Evolutionary conservation across 768 basidiomycete species (phyloP), one percentile per base, ranked within the genome.

Genomic region (Solioccasus polychromus): DNA sequence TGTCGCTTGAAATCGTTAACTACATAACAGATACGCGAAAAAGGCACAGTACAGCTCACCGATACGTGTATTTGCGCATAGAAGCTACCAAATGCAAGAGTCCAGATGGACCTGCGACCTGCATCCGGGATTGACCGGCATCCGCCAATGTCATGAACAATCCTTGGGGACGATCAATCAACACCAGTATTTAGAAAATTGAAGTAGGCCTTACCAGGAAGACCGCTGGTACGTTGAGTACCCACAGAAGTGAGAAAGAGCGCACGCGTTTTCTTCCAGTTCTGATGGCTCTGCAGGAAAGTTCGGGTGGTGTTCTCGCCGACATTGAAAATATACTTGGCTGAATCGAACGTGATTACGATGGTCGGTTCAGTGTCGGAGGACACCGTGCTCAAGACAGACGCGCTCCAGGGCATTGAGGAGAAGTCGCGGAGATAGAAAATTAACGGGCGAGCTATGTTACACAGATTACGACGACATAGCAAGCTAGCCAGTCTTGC

Each of bases 301-400:
- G 85, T 69, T 28, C 94, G 72, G 34, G 81, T 83, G 2, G 85
- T 82, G 47, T 85, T 86, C 65, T 96, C 92, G 8, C 89, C 85
- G 17, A 75, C 81, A 65, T 93, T 93, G 75, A 97, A 92, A 30
- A 94, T 74, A 55, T 93, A 97, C 55, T 90, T 87, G 11, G 78
- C 83, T 42, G 76, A 72, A 53, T 88, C 85, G 61, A 92, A 93
- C 1, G 76, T 73, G 53, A 95, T 66, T 48, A 87, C 68, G 20
- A 96, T 68, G 8, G 85, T 78, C 0, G 92, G 85, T 52, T 91
- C 83, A 1, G 92, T 88, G 68, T 97, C 94, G 40, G 80, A 79
- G 4, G 84, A 78, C 15, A 72, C 58, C 0, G 78, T 65, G 34
- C 76, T 78, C 44, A 84, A 67, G 22, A 85, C 78, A 4, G 78